Base-by-base conservation (phyloP, 2,329 filamentous ascomycete genomes). In the Colletotrichum paranaense region DNA sequence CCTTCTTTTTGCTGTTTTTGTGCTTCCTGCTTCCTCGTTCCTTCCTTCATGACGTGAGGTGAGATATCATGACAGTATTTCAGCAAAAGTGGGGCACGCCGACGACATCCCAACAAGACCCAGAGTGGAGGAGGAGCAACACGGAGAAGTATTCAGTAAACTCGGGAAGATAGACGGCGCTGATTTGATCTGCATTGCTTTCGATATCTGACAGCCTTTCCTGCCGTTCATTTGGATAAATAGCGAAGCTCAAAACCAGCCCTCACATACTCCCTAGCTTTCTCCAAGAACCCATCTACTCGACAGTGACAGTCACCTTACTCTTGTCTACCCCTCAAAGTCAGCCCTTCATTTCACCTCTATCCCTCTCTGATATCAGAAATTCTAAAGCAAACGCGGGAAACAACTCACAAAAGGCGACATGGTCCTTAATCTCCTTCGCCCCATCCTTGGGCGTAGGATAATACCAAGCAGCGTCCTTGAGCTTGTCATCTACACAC, bases 401-500 rank as follows among this genome's bases (percentile, higher is more conserved):
- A 55, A 7, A 28, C 60, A 7, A 78, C 88, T 86, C 80, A 87
- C 89, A 90, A 76, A 91, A 91, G 5, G 89, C 89, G 52, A 91
- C 86, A 76, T 88, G 84, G 56, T 85, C 86, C 78, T 87, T 87
- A 75, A 91, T 89, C 65, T 84, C 79, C 35, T 85, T 85, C 57
- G 85, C 86, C 28, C 86, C 84, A 67, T 86, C 84, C 76, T 82
- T 81, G 1, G 89, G 85, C 55, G 85, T 78, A 3, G 88, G 84
- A 74, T 91, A 91, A 75, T 88, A 91, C 89, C 89, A 91, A 0
- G 88, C 89, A 2, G 87, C 88, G 73, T 91, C 88, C 46, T 85
- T 81, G 24, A 89, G 73, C 64, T 85, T 84, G 6, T 83, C 82
- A 52, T 84, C 87, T 86, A 68, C 9, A 24, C 24, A 4, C 38